These are phyloP conservation scores for Huntiella omanensis DNA, from an alignment of 2,329 filamentous ascomycete genomes.

Conservation along the genomic window DNA sequence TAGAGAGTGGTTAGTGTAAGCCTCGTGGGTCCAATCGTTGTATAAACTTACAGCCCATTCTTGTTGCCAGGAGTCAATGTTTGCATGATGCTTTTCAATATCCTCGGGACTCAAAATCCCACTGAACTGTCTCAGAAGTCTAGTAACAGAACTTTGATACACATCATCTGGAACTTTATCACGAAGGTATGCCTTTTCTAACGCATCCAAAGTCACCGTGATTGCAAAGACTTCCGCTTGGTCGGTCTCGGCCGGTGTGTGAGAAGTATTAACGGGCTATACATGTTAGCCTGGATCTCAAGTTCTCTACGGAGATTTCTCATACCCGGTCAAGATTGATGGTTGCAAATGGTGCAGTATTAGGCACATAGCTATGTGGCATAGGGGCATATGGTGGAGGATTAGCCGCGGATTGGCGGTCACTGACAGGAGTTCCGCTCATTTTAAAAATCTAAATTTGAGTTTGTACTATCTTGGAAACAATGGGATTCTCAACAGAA, in stretches of 20 bases:
- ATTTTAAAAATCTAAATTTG: not conserved
- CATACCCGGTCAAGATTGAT: conserved; percentile 82
- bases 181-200: conserved; percentile 92
- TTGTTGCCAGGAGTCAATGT: conserved; percentile 76
- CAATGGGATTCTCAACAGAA: too few species aligned
- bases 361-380: conserved; percentile 80
- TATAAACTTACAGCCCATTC: conserved; percentile 62
- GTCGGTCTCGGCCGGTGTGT: conserved; percentile 74
- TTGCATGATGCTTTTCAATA: conserved; percentile 73
- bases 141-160: conserved; percentile 91
- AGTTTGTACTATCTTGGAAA: too few species aligned
- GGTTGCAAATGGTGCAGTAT: conserved; percentile 61
- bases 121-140: conserved; percentile 90
- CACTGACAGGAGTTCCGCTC: not conserved
- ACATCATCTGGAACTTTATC: conserved; percentile 82
- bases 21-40: not conserved
- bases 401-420: too few species aligned
- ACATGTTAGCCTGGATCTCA: not conserved
- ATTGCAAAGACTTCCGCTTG: conserved; percentile 96
- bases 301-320: not conserved
- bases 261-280: conserved; percentile 82
- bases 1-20: conserved; percentile 19
- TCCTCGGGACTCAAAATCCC: conserved; percentile 79
- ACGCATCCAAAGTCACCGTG: conserved; percentile 80
- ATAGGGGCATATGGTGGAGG: conserved; percentile 70